phyloP scores from a whole-genome alignment of 2,329 filamentous ascomycete species.

The Incumbomyces delicatus region DNA sequence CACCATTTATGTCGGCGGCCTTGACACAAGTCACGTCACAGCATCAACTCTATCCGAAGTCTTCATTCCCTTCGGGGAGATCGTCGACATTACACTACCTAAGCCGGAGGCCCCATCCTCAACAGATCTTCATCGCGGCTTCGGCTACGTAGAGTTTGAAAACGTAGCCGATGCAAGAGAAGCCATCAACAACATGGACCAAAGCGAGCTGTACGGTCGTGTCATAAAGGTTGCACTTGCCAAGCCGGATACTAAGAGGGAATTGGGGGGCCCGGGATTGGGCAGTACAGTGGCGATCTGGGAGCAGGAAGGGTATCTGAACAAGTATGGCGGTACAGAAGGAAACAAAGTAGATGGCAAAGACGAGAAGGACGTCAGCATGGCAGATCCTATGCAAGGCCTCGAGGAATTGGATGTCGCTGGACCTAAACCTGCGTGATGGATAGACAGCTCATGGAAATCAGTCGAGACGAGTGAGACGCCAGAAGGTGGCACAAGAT shows the following conservation, averaged over 20 bases:
- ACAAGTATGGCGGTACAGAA: conserved; percentile 74
- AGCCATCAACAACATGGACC: conserved; percentile 98
- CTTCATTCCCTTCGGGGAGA: conserved; percentile 94
- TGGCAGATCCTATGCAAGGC: conserved; percentile 88
- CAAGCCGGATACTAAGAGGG: conserved; percentile 58
- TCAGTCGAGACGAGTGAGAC: too few species aligned
- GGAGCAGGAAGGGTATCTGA: conserved; percentile 95
- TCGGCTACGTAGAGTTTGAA: conserved; percentile 94
- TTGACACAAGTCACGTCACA: conserved; percentile 64
- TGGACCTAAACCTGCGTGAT: conserved; percentile 62
- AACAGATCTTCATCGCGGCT: conserved; percentile 74
- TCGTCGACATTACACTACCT: conserved; percentile 80
- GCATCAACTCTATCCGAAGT: conserved; percentile 70
- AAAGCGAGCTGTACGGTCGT: conserved; percentile 85
- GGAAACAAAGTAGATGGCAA: conserved; percentile 57
- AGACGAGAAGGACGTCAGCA: conserved; percentile 40
- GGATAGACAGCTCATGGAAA: conserved; percentile 26
- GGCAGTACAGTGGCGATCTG: conserved; percentile 91
- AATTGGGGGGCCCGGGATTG: conserved; percentile 67
- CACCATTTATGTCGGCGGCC: conserved; percentile 84
- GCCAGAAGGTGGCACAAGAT: too few species aligned
- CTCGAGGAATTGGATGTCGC: conserved; percentile 88
- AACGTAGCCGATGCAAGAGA: conserved; percentile 76
- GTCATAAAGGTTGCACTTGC: conserved; percentile 87
- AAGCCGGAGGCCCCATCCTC: conserved; percentile 76